phyloP scores from a whole-genome alignment of 768 basidiomycete species.

The Pholiota molesta region DNA sequence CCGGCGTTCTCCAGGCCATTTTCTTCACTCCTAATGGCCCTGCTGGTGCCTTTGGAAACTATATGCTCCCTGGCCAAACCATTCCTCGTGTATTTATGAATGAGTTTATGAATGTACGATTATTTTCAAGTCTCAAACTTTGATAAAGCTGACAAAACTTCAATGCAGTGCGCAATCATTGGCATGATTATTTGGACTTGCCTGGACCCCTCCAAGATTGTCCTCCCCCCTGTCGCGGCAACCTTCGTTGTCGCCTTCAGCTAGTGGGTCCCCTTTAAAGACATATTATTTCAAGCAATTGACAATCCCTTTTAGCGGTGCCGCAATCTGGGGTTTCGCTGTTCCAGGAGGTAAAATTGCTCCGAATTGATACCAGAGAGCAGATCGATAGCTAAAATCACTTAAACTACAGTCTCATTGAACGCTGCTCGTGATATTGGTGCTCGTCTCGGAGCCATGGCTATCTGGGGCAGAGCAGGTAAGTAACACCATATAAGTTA shows the following conservation, averaged over 20 bases:
- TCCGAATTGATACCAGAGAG: not conserved
- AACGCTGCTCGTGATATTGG: slow-evolving; percentile 75
- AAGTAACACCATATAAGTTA: slow-evolving; percentile 5
- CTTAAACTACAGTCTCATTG: slow-evolving; percentile 46
- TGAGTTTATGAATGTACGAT: slow-evolving; percentile 56
- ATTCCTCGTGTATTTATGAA: slow-evolving; percentile 52
- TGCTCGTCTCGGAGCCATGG: slow-evolving; percentile 59
- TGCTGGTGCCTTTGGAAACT: slow-evolving; percentile 58
- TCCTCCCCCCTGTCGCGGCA: slow-evolving; percentile 53
- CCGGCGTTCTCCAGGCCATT: slow-evolving; percentile 25
- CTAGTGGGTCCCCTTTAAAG: slow-evolving; percentile 48
- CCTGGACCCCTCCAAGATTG: slow-evolving; percentile 60
- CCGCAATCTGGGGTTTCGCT: slow-evolving; percentile 64
- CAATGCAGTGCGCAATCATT: slow-evolving; percentile 41
- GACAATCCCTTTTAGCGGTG: slow-evolving; percentile 38
- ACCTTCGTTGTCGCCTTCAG: slow-evolving; percentile 59
- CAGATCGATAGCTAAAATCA: not conserved
- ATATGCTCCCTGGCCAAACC: slow-evolving; percentile 46
- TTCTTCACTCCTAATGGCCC: slow-evolving; percentile 44
- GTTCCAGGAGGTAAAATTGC: slow-evolving; percentile 45
- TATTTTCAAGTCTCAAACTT: not conserved
- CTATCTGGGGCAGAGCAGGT: slow-evolving; percentile 60
- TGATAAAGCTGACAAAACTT: not conserved
- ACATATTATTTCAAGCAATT: not conserved
- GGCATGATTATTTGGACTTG: slow-evolving; percentile 54